phyloP scores from a whole-genome alignment of 2,329 filamentous ascomycete species.

The Septoria linicola region DNA sequence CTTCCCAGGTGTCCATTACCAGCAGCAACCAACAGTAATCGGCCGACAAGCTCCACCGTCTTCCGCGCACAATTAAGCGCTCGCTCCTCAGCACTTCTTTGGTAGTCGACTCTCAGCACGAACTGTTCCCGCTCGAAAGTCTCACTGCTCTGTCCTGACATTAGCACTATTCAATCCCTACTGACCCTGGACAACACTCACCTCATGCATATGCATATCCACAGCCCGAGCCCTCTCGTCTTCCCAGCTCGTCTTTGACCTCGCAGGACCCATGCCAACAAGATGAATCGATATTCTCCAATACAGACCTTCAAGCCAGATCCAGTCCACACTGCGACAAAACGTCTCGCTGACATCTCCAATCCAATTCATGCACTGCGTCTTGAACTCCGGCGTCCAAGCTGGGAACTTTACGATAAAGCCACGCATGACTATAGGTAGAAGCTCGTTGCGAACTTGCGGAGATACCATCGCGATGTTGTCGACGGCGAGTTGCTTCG shows the following conservation, averaged over 20 bases:
- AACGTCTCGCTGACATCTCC: slow-evolving; percentile 17
- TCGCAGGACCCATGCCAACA: not conserved
- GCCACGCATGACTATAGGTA: slow-evolving; percentile 16
- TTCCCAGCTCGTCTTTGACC: slow-evolving; percentile 3
- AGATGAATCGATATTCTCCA: slow-evolving; percentile 19
- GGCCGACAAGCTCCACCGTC: slow-evolving; percentile 4
- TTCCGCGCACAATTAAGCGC: slow-evolving; percentile 5
- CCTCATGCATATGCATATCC: slow-evolving; percentile 16
- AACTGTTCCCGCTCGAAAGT: slow-evolving; percentile 12
- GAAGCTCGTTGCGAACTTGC: slow-evolving; percentile 14
- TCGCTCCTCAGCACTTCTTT: slow-evolving; percentile 7
- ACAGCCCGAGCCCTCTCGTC: slow-evolving; percentile 17
- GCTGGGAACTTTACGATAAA: slow-evolving; percentile 24
- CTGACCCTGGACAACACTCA: not conserved
- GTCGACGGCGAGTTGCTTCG: slow-evolving; percentile 20
- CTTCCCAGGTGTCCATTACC: slow-evolving; percentile 6
- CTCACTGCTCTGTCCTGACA: not conserved
- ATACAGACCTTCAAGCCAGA: slow-evolving; percentile 25
- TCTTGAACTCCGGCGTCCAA: slow-evolving; percentile 24
- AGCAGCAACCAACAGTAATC: slow-evolving; percentile 3
- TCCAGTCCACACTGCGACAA: slow-evolving; percentile 18
- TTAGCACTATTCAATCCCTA: too few relatives aligned
- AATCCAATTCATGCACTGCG: slow-evolving; percentile 22
- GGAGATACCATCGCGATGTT: slow-evolving; percentile 6
- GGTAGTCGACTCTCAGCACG: slow-evolving; percentile 18